Evolutionary conservation across 1,284 basidiomycete species (phyloP), one percentile per base, ranked within the genome.

Genomic region (Chalciporus sp.): DNA sequence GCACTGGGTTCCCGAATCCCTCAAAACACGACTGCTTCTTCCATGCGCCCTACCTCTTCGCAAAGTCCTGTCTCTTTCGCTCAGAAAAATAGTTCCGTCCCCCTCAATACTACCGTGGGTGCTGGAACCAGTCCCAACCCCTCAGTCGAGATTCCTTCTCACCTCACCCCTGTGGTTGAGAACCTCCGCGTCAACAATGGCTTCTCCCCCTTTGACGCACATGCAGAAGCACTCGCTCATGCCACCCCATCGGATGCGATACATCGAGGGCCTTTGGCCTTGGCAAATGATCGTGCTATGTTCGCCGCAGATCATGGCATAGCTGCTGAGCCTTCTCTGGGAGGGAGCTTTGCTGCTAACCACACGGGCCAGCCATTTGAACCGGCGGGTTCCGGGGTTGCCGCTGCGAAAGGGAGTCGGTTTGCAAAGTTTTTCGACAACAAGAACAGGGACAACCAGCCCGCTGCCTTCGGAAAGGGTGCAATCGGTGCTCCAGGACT

Each of bases 391-490:
- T 70, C 72, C 35, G 76, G 76, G 17, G 74, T 80, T 64, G 75
- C 79, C 16, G 70, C 75, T 35, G 76, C 75, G 29, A 89, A 85
- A 68, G 88, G 88, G 29, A 91, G 89, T 65, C 83, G 89, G 27
- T 88, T 92, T 67, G 89, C 88, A 29, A 92, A 90, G 66, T 90
- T 90, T 67, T 92, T 90, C 58, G 90, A 91, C 60, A 78, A 78
- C n/a, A 90, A 88, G 69, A 67, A 70, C 31, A 80, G 81, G 59
- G 86, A 88, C 7, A 57, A 57, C 42, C 61, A 67, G 29, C 55
- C 63, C 27, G 51, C 68, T 46, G 57, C 66, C 29, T 60, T 70
- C n/a, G 62, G 69, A 19, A 82, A 83, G 59, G 65, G 68, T 35
- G 71, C 74, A 40, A 71, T 70, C 7, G 70, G 71, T 44, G 69